Base-by-base conservation (phyloP, 441 rosid genomes). In the Adansonia grandidieri region DNA sequence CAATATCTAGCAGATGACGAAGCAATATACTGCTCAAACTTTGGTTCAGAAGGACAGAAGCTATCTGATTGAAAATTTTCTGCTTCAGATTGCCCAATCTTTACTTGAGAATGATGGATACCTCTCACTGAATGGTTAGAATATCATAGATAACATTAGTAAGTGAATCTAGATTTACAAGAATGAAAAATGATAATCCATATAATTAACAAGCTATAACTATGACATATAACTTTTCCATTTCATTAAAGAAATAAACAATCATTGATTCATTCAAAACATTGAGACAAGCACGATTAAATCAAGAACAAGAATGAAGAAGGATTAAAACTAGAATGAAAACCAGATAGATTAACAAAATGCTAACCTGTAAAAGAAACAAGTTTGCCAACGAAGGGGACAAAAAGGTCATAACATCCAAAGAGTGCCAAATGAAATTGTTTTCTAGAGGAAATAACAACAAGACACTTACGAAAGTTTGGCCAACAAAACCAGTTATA, bases 401-500 rank as follows among this genome's bases (percentile, higher is more conserved):
- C 10, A 15, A 70, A 24, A n/a, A 70, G 20, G 10, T 17, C 64
- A 24, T 3, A 69, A 28, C 24, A 70, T 3, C 9, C 6, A n/a
- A 17, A 42, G 28, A n/a, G 14, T 15, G 13, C 9, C 9, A n/a
- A 66, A 66, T 42, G 17, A 69, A 47, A 13, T 11, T 22, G 40
- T 22, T 48, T 48, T 48, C 4, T 48, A 11, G 11, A 6, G 73
- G 62, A 17, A 53, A 68, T 68, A 32, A 28, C 22, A 1, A 71
- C 57, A 69, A 53, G 4, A 66, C 51, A 48, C 47, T 28, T 32
- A 28, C 61, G 7, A 32, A 53, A 53, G 61, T 73, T 70, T 53
- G 20, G 48, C 75, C 80, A 2, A 57, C 15, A 6, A 84, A 78
- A 66, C 80, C 87, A 67, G 84, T 82, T 73, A 68, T 56, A n/a